These are phyloP conservation scores for Stereocaulon alpinum DNA, from an alignment of 495 filamentous ascomycete genomes.

Conservation along the genomic window DNA sequence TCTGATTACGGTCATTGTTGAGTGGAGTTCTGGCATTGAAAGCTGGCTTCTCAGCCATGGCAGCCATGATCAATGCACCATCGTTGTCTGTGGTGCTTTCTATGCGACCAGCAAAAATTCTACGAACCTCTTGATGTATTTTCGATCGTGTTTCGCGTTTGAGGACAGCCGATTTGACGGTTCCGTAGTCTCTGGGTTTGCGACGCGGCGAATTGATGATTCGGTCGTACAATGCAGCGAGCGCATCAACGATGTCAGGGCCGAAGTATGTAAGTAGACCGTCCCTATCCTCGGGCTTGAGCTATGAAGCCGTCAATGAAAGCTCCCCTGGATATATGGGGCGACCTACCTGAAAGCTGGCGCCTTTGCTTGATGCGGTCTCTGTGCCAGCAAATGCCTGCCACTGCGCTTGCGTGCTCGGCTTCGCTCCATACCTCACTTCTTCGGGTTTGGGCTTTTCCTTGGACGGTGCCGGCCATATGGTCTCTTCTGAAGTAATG, in stretches of 20 bases:
- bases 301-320: constrained; percentile 20
- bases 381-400: constrained; percentile 9
- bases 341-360: constrained; percentile 8
- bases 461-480: not conserved
- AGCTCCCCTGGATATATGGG: not conserved
- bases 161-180: constrained; percentile 34
- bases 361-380: not conserved
- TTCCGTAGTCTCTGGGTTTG: constrained; percentile 34
- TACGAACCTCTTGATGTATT: constrained; percentile 56
- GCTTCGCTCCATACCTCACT: not conserved
- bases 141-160: constrained; percentile 52
- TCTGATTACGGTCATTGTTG: constrained; percentile 1
- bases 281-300: constrained; percentile 39
- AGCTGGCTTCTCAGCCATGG: constrained; percentile 35
- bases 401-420: constrained; percentile 11
- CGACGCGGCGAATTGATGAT: constrained; percentile 33
- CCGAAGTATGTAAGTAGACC: constrained; percentile 38
- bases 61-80: constrained; percentile 49
- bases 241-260: constrained; percentile 29
- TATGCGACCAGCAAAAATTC: constrained; percentile 55
- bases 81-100: constrained; percentile 52
- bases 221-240: constrained; percentile 37
- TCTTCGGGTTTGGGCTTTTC: not conserved
- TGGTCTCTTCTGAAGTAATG: not conserved
- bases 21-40: constrained; percentile 18